These are phyloP conservation scores for Durusdinium trenchii DNA, from an alignment of 73 alveolate genomes.

Conservation along the genomic window DNA sequence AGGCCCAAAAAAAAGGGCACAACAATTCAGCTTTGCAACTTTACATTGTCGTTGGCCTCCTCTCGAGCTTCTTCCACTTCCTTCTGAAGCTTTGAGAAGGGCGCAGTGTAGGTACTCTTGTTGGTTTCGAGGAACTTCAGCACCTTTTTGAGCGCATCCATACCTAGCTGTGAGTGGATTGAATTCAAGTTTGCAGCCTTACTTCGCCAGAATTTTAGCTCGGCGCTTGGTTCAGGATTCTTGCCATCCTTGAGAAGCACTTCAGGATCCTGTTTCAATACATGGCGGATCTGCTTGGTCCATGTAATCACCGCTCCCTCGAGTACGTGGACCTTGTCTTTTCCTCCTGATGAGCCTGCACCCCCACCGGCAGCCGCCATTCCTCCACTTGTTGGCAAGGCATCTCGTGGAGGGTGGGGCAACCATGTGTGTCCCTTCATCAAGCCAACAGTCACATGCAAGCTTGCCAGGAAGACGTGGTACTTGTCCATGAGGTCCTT, in stretches of 20 bases:
- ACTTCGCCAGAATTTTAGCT: conserved; percentile 99
- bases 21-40: too few species aligned
- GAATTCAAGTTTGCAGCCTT: conserved; percentile 99
- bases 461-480: conserved; percentile 99
- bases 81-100: conserved; percentile 99
- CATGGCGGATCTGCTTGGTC: conserved; percentile 99
- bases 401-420: conserved; percentile 96
- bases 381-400: conserved; percentile 76
- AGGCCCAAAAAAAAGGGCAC: too few species aligned
- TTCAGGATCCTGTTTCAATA: conserved; percentile 98
- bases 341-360: conserved; percentile 79
- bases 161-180: conserved; percentile 98
- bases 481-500: conserved; percentile 99
- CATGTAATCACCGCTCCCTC: conserved; percentile 99
- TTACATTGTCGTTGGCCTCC: conserved; percentile 99
- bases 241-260: conserved; percentile 98
- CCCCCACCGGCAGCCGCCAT: conserved; percentile 68
- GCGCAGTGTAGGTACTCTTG: conserved; percentile 99
- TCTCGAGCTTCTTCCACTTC: conserved; percentile 99
- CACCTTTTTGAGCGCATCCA: conserved; percentile 98
- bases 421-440: conserved; percentile 99
- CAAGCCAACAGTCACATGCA: conserved; percentile 99
- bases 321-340: conserved; percentile 99
- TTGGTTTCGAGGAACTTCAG: conserved; percentile 99
- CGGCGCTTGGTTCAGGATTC: conserved; percentile 99